Conservation (phyloP, 148 eudicot species). For the Rhododendron ferrugineum region DNA sequence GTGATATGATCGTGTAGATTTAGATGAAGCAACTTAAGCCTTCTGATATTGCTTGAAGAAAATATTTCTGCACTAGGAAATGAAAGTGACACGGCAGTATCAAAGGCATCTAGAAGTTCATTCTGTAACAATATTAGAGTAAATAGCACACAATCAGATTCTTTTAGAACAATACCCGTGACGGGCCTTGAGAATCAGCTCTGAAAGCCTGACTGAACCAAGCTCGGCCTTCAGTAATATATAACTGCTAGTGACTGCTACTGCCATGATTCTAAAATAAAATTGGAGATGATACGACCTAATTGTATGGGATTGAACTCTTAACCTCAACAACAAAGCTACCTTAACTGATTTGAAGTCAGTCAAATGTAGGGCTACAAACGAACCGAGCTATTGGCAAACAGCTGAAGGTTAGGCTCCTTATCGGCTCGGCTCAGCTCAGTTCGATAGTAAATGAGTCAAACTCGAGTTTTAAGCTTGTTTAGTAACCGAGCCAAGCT, state of each 20-base stretch:
- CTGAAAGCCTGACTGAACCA: not conserved
- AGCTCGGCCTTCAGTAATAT: not conserved
- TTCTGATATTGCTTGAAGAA: not conserved
- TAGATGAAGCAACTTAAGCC: not conserved
- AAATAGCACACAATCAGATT: not conserved
- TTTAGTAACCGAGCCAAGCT: not conserved
- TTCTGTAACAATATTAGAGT: not conserved
- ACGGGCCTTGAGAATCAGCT: conserved; percentile 1
- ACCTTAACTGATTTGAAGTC: not conserved
- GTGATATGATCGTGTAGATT: not conserved
- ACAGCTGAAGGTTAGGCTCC: not conserved
- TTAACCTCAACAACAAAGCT: not conserved
- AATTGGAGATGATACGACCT: not conserved
- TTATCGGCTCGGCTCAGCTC: not conserved
- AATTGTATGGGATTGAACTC: not conserved
- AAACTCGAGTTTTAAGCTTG: not conserved
- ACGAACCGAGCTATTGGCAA: not conserved
- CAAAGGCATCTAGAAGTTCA: not conserved
- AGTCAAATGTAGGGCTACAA: not conserved
- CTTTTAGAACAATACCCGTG: not conserved
- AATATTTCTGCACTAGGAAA: not conserved
- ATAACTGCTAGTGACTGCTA: not conserved
- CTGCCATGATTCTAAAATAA: not conserved
- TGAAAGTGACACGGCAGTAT: not conserved
- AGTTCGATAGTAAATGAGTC: not conserved